Conservation (phyloP, 108 stramenopile species). For the Tribonema minus region DNA sequence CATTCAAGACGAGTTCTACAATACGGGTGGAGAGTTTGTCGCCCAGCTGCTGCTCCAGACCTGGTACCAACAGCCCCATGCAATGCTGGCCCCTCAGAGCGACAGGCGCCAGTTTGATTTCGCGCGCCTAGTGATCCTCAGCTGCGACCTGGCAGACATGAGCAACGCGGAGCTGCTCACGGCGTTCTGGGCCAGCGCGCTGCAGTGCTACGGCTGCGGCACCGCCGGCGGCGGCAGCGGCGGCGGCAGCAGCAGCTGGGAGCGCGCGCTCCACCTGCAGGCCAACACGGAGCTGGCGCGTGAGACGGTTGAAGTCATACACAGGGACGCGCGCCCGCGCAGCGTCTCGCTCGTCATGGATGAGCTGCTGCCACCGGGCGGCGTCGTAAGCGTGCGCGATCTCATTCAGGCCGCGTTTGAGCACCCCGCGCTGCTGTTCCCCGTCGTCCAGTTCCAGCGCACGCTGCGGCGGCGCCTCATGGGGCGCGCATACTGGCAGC, state of each 20-base stretch:
- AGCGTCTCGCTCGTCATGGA: no score
- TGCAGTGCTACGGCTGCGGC: conserved; percentile 10
- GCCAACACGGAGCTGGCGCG: no score
- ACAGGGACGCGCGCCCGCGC: no score
- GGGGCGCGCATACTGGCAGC: conserved; percentile 9
- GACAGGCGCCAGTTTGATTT: conserved; percentile 24
- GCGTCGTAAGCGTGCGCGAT: no score
- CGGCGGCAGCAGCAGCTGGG: no score
- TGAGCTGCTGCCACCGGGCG: no score
- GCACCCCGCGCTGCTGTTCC: conserved; percentile 34
- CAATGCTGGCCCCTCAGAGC: no score
- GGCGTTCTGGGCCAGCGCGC: conserved; percentile 12
- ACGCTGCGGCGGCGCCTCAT: neutral
- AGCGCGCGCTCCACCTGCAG: no score
- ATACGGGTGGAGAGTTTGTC: conserved; percentile 17
- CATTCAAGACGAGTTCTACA: conserved; percentile 29
- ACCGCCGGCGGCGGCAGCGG: no score
- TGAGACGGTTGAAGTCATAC: no score
- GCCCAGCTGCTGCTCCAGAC: conserved; percentile 28
- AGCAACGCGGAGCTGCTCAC: conserved; percentile 20
- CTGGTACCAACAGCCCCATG: conserved; percentile 19
- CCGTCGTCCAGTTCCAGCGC: conserved; percentile 31
- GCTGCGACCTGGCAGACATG: conserved; percentile 27
- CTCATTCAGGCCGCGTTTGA: no score
- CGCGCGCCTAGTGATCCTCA: conserved; percentile 28